Evolutionary conservation across 345 rosid species (phyloP).

Genomic region (Hibiscus trionum): DNA sequence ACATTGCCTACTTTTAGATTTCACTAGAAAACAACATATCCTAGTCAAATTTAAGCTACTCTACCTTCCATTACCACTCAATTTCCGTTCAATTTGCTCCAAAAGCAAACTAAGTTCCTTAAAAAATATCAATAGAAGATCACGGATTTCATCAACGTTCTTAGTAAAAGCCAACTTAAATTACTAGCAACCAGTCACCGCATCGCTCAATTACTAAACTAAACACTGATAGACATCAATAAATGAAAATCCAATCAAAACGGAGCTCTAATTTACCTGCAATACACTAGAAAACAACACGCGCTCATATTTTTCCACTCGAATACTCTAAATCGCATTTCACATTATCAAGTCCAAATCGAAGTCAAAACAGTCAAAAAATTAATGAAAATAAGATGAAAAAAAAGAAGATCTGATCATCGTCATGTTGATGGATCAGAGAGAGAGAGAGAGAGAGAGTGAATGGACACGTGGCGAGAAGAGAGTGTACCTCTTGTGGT

Average conservation of each 20-base stretch:
- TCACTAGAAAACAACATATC: background rate
- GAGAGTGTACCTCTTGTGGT: slow-evolving; percentile 61
- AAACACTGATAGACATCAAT: background rate
- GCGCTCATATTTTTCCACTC: slow-evolving; percentile 13
- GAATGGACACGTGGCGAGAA: slow-evolving; percentile 17
- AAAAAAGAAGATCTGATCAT: background rate
- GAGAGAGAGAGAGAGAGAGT: background rate
- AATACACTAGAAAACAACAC: slow-evolving; percentile 19
- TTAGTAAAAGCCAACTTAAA: slow-evolving; percentile 3
- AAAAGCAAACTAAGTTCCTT: slow-evolving; percentile 2
- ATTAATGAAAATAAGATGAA: background rate
- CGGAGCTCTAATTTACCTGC: background rate
- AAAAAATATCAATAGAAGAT: background rate
- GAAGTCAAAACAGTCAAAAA: background rate
- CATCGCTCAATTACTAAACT: background rate
- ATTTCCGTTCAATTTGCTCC: background rate
- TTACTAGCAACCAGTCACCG: slow-evolving; percentile 22
- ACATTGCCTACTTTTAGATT: background rate
- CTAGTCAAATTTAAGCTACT: too few relatives aligned
- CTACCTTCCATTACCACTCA: background rate
- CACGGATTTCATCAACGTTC: background rate
- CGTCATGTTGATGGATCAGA: background rate
- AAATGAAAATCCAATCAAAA: background rate
- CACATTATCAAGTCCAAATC: slow-evolving; percentile 7
- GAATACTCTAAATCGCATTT: slow-evolving; percentile 10